Conservation (phyloP, 75 land plant genomes). For the Sequoia sempervirens region DNA sequence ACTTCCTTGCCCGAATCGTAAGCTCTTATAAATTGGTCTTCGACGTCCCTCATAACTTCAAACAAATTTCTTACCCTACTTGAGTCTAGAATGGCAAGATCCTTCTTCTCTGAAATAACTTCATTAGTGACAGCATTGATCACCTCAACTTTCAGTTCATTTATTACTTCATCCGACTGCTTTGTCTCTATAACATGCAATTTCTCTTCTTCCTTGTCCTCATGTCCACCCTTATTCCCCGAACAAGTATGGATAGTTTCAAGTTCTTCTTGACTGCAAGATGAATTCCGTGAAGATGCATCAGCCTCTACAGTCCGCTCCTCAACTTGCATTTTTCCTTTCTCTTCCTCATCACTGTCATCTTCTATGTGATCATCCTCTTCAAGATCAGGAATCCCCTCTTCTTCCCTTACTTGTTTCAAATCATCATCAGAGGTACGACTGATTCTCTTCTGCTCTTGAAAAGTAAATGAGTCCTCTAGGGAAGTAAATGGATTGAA, state of each 20-base stretch:
- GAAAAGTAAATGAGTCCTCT: constrained; percentile 12
- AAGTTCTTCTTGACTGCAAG: neutral
- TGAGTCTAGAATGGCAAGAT: constrained; percentile 36
- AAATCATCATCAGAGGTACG: constrained; percentile 14
- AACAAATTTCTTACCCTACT: constrained; percentile 43
- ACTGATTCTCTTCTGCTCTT: constrained; percentile 12
- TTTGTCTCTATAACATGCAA: constrained; percentile 2
- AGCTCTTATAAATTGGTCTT: constrained; percentile 73
- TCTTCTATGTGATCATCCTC: constrained; percentile 29
- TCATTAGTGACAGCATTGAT: constrained; percentile 11
- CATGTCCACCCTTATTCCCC: constrained; percentile 9
- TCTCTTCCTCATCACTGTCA: constrained; percentile 11
- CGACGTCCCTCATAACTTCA: constrained; percentile 66
- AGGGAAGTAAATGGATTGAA: constrained; percentile 56
- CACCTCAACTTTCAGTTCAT: constrained; percentile 12
- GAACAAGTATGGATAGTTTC: neutral
- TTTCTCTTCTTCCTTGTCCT: constrained; percentile 1
- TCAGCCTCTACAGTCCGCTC: neutral
- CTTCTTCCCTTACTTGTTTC: constrained; percentile 36
- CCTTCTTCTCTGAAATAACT: constrained; percentile 22
- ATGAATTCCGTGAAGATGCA: neutral
- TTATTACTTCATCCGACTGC: constrained; percentile 7
- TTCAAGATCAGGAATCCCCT: constrained; percentile 64
- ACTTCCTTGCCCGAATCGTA: constrained; percentile 76
- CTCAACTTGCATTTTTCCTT: constrained; percentile 6